Percentiles rank a stretch among this genome's conserved stretches.
phyloP scores from a whole-genome alignment of 768 basidiomycete species.

The Termitomyces sp. region DNA sequence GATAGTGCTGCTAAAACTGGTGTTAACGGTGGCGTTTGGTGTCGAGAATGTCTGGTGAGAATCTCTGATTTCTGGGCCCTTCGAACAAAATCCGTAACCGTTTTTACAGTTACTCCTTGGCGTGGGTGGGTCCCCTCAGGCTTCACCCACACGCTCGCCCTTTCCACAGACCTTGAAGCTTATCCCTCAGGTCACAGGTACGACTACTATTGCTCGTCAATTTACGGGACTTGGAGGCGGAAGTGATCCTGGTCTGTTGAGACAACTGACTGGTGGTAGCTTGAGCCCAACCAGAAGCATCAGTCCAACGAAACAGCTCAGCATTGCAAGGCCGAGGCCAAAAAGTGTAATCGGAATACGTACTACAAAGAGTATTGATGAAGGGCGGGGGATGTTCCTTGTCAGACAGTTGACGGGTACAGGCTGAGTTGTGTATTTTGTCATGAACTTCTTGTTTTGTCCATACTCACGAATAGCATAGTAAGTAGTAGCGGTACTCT shows the following conservation, averaged over 20 bases:
- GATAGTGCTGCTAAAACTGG: constrained; percentile 83
- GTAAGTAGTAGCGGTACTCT: neutral
- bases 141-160: constrained; percentile 53
- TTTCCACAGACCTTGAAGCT: constrained; percentile 41
- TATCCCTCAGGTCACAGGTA: constrained; percentile 61
- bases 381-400: constrained; percentile 73
- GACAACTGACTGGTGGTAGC: constrained; percentile 69
- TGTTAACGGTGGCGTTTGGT: constrained; percentile 72
- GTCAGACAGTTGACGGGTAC: constrained; percentile 78
- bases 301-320: constrained; percentile 73
- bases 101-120: constrained; percentile 52
- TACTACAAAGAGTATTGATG: constrained; percentile 58
- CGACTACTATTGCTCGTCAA: constrained; percentile 72
- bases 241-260: constrained; percentile 37
- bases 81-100: neutral
- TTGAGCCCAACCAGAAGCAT: constrained; percentile 69
- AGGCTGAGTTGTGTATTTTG: constrained; percentile 8
- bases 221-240: constrained; percentile 61
- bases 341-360: constrained; percentile 79
- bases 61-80: neutral
- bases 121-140: constrained; percentile 46
- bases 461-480: constrained; percentile 7
- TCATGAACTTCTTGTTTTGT: neutral
- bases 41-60: constrained; percentile 79
- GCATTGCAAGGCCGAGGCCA: constrained; percentile 55